Base-by-base conservation (phyloP, 306 rosid species). In the Cucumis melo region DNA sequence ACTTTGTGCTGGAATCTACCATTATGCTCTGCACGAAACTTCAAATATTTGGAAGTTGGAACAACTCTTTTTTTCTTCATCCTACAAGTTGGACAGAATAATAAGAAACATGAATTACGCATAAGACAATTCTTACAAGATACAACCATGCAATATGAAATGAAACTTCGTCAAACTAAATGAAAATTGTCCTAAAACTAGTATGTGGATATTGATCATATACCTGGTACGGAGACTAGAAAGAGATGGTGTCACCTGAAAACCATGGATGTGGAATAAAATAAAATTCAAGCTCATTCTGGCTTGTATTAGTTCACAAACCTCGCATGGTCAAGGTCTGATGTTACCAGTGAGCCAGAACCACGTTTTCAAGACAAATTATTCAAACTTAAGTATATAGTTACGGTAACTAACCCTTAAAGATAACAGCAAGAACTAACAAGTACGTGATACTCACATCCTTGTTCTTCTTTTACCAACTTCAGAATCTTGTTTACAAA, bases 11-110 rank as follows among this genome's bases (percentile, higher is more conserved):
- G 80, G 24, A 71, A 78, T 74, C 80, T 76, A 78, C 76, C 81
- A 48, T 82, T 84, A 44, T 84, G 83, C 68, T 84, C 85, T 15
- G 72, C 55, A 68, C 32, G 73, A 75, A 84, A 65, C 56, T 51
- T 81, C 20, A 70, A 50, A 81, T 77, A 64, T 77, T 83, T 84
- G 62, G 81, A 80, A 0, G 81, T 7, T 29, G 86, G 55, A 75
- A 85, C 81, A 80, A 63, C 77, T 78, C 85, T 89, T 78, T 56
- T 90, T 88, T 85, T 90, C 91, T 92, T 92, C 83, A 80, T 81
- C 85, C 98, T 92, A 83, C 66, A 55, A 83, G 29, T 48, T 46
- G 60, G 59, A 71, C 14, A 48, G 32, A 27, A 9, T 50, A 71
- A 42, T 48, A 27, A 46, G n/a, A 68, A 70, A 8, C 75, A 14